Evolutionary conservation across 805 yeast genomes (phyloP).

Genomic region (Saturnispora serradocipensis): DNA sequence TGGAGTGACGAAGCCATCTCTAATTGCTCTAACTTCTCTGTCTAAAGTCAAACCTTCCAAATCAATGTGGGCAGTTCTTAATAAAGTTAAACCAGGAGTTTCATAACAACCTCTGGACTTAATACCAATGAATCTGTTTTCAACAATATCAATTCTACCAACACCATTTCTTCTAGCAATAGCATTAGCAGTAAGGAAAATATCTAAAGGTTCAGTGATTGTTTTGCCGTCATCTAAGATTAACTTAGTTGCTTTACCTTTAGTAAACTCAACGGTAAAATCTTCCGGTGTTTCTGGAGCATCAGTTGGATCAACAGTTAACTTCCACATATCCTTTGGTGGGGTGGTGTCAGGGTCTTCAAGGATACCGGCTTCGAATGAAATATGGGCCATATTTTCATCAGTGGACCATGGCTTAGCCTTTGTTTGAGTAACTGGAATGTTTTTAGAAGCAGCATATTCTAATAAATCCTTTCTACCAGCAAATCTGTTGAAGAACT

Average conservation of each 20-base stretch:
- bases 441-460: conserved; percentile 84
- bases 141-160: conserved; percentile 98
- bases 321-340: conserved; percentile 99
- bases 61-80: conserved; percentile 92
- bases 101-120: conserved; percentile 99
- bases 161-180: conserved; percentile 99
- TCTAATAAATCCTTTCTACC: conserved; percentile 96
- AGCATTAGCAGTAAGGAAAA: conserved; percentile 86
- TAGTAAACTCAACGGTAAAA: conserved; percentile 68
- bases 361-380: conserved; percentile 98
- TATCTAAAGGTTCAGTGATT: conserved; percentile 82
- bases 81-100: conserved; percentile 94
- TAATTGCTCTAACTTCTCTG: conserved; percentile 93
- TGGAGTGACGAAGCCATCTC: conserved; percentile 94
- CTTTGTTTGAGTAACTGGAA: conserved; percentile 94
- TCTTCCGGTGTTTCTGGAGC: conserved; percentile 94
- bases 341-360: conserved; percentile 99
- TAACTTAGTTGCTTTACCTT: conserved; percentile 84
- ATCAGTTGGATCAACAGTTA: conserved; percentile 89
- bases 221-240: conserved; percentile 46
- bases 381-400: conserved; percentile 97
- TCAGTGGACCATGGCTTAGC: conserved; percentile 99
- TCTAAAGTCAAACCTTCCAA: conserved; percentile 95
- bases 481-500: conserved; percentile 87
- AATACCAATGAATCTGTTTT: conserved; percentile 97